These are phyloP conservation scores for Tetradesmus lagerheimii DNA, from an alignment of 139 green algal species.

Conservation along the genomic window DNA sequence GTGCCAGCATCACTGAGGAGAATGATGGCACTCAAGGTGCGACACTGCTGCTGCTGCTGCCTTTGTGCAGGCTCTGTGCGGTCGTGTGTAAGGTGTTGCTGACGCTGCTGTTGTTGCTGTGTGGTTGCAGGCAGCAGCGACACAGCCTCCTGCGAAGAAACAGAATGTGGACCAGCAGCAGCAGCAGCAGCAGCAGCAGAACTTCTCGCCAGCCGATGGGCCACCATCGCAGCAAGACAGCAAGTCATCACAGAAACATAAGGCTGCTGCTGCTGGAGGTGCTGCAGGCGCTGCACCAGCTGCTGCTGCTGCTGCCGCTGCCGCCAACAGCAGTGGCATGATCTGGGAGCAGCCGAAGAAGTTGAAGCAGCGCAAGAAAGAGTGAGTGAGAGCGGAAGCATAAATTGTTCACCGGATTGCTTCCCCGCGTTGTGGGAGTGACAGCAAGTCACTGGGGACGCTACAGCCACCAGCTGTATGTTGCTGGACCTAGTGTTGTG, in stretches of 20 bases:
- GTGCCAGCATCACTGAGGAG: slow-evolving; percentile 35
- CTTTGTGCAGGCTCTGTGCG: neutral
- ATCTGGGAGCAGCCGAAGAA: slow-evolving; percentile 45
- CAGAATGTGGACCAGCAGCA: neutral
- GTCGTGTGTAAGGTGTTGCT: neutral
- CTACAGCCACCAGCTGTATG: neutral
- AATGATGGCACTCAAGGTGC: slow-evolving; percentile 34
- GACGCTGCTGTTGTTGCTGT: neutral
- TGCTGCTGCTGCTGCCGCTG: neutral
- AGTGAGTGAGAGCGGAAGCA: too few relatives aligned
- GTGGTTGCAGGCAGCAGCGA: slow-evolving; percentile 11
- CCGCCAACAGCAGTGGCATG: neutral
- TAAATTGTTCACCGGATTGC: neutral
- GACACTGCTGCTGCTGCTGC: neutral
- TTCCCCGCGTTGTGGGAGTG: too few relatives aligned
- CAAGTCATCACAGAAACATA: neutral
- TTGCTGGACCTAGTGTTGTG: too few relatives aligned
- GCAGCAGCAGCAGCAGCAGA: slow-evolving; percentile 38
- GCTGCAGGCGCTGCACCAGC: neutral
- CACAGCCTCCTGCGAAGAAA: neutral
- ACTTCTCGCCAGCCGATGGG: neutral
- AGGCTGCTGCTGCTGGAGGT: neutral
- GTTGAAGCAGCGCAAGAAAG: slow-evolving; percentile 48
- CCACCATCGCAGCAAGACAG: neutral
- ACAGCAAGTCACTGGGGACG: too few relatives aligned